A percentile compares a stretch with the other conserved stretches of the same genome.
These are phyloP conservation scores for Leccinum barrowsii DNA, from an alignment of 768 basidiomycete genomes.

Conservation along the genomic window DNA sequence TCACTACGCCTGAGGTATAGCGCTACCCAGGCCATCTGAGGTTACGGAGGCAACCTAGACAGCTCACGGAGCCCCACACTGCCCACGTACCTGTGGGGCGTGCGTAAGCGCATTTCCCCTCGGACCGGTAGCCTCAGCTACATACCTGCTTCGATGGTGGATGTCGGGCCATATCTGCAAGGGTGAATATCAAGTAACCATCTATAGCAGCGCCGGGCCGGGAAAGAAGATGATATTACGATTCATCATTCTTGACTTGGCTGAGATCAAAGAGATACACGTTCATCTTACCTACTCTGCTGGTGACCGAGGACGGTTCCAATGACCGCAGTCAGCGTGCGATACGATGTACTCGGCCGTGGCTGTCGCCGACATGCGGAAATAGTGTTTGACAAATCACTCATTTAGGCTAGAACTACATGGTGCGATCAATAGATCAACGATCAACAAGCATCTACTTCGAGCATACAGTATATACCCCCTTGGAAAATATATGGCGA, in stretches of 20 bases:
- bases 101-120: too few species aligned
- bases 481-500: background rate
- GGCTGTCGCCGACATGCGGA: background rate
- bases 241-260: background rate
- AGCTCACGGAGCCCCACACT: too few species aligned
- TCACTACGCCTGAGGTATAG: too few species aligned
- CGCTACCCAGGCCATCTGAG: too few species aligned
- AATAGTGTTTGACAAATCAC: background rate
- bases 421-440: background rate
- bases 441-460: background rate
- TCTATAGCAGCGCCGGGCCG: background rate
- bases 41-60: too few species aligned
- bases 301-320: background rate
- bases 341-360: background rate
- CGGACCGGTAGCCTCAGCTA: too few species aligned
- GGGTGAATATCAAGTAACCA: background rate
- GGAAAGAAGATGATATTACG: background rate
- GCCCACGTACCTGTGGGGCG: too few species aligned
- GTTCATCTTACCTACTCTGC: background rate
- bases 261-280: background rate
- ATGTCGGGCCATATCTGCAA: background rate
- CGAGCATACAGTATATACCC: background rate
- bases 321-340: background rate
- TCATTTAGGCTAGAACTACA: constrained; percentile 8
- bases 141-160: background rate